Base-by-base conservation (phyloP, 257 asterid species). In the Petrea volubilis region DNA sequence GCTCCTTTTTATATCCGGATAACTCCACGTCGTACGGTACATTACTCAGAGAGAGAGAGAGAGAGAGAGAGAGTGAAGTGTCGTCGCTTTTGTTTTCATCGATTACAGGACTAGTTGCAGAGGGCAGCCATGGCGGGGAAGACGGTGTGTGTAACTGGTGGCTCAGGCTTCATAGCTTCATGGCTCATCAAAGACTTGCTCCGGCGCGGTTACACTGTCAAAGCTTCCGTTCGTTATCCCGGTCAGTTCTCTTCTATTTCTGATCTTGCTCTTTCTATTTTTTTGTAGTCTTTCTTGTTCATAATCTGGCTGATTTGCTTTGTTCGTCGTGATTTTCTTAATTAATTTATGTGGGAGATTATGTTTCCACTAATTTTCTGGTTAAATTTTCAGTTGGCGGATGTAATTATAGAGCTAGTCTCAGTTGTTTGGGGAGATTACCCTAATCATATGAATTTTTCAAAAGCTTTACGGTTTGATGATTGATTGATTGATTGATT, bases 151-250 rank as follows among this genome's bases (percentile, higher is more conserved):
- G 79, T 74, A 9, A 74, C 79, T 0, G 79, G 79, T 18, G 78
- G 61, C 41, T 65, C 78, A 0, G 78, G 78, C 38, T 74, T 41
- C 73, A 66, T 74, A 9, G 79, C 79, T 3, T 74, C 79, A 20
- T 74, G 70, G 69, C 73, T 74, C 2, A 23, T 74, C 67, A 78
- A 78, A 33, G 5, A 46, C 4, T 59, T 78, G 64, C 74, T 78
- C 7, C n/a, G 58, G 11, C 79, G 74, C 6, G 83, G 79, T 24
- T 78, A 78, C 79, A 57, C 53, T 56, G 79, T 78, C 57, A 63
- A 70, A 27, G 77, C 79, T 3, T 67, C 78, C 10, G 78, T 78
- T 66, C 82, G 82, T 29, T 23, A 72, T 62, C 67, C 68, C 52
- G 53, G 80, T 55, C 34, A 1, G 38, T 56, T 3, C 2, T 46